These are phyloP conservation scores for Gracilaria gracilis DNA, from an alignment of 23 red algal genomes.

Conservation along the genomic window DNA sequence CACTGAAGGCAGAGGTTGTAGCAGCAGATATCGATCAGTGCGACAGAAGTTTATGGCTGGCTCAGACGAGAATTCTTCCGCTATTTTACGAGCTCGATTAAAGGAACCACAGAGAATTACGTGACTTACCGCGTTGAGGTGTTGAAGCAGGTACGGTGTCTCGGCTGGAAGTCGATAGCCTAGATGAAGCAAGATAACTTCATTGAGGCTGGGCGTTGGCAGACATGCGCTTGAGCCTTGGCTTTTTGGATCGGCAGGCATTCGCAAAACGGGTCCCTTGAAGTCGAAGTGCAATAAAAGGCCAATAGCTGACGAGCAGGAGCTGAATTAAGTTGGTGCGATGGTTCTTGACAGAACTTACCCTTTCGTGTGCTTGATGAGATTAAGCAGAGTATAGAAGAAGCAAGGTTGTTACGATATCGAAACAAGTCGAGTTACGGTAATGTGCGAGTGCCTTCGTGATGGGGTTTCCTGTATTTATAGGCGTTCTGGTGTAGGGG, in stretches of 20 bases:
- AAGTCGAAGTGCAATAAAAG: no score
- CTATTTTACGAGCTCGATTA: conserved; percentile 29
- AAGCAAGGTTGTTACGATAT: no score
- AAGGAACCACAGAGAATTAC: conserved; percentile 49
- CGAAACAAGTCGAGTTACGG: no score
- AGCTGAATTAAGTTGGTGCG: no score
- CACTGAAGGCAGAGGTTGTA: conserved; percentile 24
- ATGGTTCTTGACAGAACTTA: no score
- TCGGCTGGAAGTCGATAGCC: conserved; percentile 44
- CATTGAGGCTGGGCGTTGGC: neutral
- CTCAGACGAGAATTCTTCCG: neutral
- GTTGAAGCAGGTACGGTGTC: neutral
- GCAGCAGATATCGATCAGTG: conserved; percentile 45
- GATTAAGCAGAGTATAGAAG: no score
- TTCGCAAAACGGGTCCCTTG: neutral
- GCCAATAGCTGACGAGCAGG: no score
- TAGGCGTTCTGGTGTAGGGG: no score
- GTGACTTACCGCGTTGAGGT: neutral
- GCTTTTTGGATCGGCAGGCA: neutral
- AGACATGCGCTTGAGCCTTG: neutral
- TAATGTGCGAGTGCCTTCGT: no score
- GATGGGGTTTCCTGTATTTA: no score
- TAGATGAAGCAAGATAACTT: conserved; percentile 44
- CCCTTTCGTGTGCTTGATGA: no score
- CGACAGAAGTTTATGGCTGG: conserved; percentile 11